Conservation (phyloP, 2,329 filamentous ascomycete genomes). For the Venturia carpophila region DNA sequence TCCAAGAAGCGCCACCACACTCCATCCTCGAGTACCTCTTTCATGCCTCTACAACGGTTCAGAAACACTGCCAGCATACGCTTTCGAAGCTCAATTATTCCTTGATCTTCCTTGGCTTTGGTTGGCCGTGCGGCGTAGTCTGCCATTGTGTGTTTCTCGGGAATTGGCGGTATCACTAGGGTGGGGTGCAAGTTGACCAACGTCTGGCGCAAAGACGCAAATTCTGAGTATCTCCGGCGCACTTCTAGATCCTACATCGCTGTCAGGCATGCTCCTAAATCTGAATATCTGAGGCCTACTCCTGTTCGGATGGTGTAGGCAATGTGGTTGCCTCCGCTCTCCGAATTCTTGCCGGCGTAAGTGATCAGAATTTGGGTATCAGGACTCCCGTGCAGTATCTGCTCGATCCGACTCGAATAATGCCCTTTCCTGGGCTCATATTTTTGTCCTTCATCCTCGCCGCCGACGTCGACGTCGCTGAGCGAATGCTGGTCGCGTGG, state of each 20-base stretch:
- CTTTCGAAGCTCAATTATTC: constrained; percentile 93
- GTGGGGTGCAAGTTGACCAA: constrained; percentile 90
- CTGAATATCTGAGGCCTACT: constrained; percentile 46
- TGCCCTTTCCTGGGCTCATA: constrained; percentile 64
- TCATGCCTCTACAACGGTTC: constrained; percentile 89
- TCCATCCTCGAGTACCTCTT: constrained; percentile 81
- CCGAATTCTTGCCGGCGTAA: constrained; percentile 88
- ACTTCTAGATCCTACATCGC: constrained; percentile 77
- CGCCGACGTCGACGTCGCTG: constrained; percentile 52
- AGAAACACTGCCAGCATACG: constrained; percentile 94
- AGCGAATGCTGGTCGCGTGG: constrained; percentile 37
- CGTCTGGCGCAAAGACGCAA: constrained; percentile 80
- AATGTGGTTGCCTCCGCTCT: constrained; percentile 88
- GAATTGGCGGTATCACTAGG: constrained; percentile 90
- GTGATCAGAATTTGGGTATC: constrained; percentile 85
- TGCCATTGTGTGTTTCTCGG: constrained; percentile 97
- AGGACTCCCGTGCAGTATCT: constrained; percentile 93
- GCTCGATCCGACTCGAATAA: constrained; percentile 92
- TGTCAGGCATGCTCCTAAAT: not conserved
- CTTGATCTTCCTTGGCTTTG: constrained; percentile 92
- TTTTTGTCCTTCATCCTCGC: constrained; percentile 31
- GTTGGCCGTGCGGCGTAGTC: constrained; percentile 98
- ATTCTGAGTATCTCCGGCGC: constrained; percentile 90
- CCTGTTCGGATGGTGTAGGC: constrained; percentile 95
- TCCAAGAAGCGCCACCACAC: constrained; percentile 98